A percentile compares a stretch with the other conserved stretches of the same genome.
Evolutionary conservation across 148 eudicot species (phyloP).

Genomic region (Selenicereus undatus): DNA sequence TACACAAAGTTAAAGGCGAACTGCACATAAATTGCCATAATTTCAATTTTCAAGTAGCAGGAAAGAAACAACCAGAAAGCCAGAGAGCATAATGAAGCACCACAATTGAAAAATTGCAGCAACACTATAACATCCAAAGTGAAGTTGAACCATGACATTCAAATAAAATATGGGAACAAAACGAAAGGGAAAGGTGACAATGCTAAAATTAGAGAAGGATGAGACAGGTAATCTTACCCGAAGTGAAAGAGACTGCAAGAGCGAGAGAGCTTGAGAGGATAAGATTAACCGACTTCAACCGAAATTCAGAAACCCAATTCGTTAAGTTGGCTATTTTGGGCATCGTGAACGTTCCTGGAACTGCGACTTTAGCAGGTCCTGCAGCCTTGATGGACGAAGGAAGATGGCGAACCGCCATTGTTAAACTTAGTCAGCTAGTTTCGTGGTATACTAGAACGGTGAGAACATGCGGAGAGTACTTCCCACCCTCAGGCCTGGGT

Average conservation of each 20-base stretch:
- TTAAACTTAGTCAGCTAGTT: background rate
- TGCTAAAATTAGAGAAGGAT: background rate
- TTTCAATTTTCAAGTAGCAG: background rate
- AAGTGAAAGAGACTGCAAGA: conserved; percentile 50
- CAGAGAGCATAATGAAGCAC: background rate
- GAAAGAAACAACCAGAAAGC: background rate
- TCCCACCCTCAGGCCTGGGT: no score
- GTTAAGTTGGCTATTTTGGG: conserved; percentile 23
- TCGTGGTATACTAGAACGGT: background rate
- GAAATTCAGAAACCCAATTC: conserved; percentile 44
- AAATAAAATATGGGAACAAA: background rate
- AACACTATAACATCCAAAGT: background rate
- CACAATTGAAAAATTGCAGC: background rate
- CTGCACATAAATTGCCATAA: background rate
- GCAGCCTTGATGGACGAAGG: conserved; percentile 10
- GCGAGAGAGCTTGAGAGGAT: conserved; percentile 66
- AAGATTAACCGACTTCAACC: conserved; percentile 45
- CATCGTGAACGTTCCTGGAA: background rate
- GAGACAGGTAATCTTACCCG: conserved; percentile 24
- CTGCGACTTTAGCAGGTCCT: conserved; percentile 3
- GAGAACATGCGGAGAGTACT: background rate
- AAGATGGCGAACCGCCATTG: conserved; percentile 32
- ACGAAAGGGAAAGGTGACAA: background rate
- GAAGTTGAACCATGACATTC: background rate
- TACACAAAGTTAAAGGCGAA: background rate